These are phyloP conservation scores for Corymbia calophylla DNA, from an alignment of 441 rosid species.

Conservation along the genomic window DNA sequence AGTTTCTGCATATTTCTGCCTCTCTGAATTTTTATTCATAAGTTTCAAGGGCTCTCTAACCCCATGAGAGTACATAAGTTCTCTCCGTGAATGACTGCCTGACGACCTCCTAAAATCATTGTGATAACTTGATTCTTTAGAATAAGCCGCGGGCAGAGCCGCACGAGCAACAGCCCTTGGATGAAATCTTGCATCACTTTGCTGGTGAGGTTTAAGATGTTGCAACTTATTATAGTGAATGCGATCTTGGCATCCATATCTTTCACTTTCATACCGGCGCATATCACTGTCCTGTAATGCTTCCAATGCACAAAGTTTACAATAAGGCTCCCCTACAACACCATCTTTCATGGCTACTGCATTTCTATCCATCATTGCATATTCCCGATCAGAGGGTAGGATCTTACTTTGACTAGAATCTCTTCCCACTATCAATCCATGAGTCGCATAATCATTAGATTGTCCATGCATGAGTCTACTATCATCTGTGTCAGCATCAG, in stretches of 20 bases:
- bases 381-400: slow-evolving; percentile 14
- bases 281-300: slow-evolving; percentile 17
- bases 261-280: slow-evolving; percentile 23
- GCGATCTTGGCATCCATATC: slow-evolving; percentile 22
- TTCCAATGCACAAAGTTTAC: slow-evolving; percentile 18
- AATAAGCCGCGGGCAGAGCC: slow-evolving; percentile 17
- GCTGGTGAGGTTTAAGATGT: slow-evolving; percentile 19
- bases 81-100: slow-evolving; percentile 23
- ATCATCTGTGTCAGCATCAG: slow-evolving; percentile 15
- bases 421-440: slow-evolving; percentile 27
- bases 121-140: slow-evolving; percentile 19
- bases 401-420: slow-evolving; percentile 22
- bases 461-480: slow-evolving; percentile 21
- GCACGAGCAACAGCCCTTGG: slow-evolving; percentile 24
- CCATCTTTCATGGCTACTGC: slow-evolving; percentile 27
- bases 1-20: slow-evolving; percentile 23
- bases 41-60: slow-evolving; percentile 22
- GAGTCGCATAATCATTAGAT: slow-evolving; percentile 21
- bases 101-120: slow-evolving; percentile 13
- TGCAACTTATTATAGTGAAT: slow-evolving; percentile 17
- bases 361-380: slow-evolving; percentile 22
- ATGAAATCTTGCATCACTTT: slow-evolving; percentile 13
- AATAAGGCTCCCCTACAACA: slow-evolving; percentile 19
- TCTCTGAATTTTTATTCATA: slow-evolving; percentile 28
- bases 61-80: slow-evolving; percentile 18